Conservation (phyloP, 1,284 basidiomycete species). For the Wallemia ichthyophaga region DNA sequence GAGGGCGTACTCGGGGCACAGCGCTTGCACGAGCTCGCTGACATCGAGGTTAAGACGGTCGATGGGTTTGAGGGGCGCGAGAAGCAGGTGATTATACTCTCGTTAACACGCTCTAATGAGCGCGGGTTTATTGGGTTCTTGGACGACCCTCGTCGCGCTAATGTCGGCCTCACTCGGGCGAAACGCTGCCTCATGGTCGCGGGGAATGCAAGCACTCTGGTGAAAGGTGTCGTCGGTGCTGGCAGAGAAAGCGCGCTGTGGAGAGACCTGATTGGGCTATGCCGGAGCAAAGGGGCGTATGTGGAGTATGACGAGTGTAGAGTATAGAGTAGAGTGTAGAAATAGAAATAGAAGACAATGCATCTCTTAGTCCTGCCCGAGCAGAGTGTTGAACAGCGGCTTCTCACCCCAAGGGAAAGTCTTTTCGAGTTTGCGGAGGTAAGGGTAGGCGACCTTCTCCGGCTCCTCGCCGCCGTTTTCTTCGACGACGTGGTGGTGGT, state of each 20-base stretch:
- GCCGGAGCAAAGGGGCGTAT: background rate
- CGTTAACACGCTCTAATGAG: conserved; percentile 52
- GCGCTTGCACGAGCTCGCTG: conserved; percentile 28
- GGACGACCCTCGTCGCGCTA: conserved; percentile 54
- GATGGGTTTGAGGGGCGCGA: conserved; percentile 83
- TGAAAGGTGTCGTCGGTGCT: conserved; percentile 10
- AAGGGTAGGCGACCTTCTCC: conserved; percentile 35
- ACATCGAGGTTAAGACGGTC: conserved; percentile 58
- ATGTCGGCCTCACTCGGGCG: conserved; percentile 62
- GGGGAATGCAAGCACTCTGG: conserved; percentile 40
- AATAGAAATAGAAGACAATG: too few species aligned
- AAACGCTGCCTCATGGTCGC: conserved; percentile 53
- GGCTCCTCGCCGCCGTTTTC: conserved; percentile 46
- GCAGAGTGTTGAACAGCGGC: conserved; percentile 25
- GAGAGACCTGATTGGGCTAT: conserved; percentile 6
- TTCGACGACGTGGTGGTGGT: conserved; percentile 27
- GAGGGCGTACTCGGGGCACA: conserved; percentile 26
- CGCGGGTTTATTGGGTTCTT: conserved; percentile 54
- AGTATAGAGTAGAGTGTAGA: background rate
- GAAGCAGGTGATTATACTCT: conserved; percentile 70
- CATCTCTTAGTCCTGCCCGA: background rate
- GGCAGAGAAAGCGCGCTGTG: conserved; percentile 9
- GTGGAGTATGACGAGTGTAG: background rate
- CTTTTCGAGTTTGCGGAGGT: conserved; percentile 40
- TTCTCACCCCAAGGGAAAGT: conserved; percentile 56